A percentile compares a stretch with the other conserved stretches of the same genome.
These are phyloP conservation scores for Parsonsia alboflavescens DNA, from an alignment of 257 asterid species.

Conservation along the genomic window DNA sequence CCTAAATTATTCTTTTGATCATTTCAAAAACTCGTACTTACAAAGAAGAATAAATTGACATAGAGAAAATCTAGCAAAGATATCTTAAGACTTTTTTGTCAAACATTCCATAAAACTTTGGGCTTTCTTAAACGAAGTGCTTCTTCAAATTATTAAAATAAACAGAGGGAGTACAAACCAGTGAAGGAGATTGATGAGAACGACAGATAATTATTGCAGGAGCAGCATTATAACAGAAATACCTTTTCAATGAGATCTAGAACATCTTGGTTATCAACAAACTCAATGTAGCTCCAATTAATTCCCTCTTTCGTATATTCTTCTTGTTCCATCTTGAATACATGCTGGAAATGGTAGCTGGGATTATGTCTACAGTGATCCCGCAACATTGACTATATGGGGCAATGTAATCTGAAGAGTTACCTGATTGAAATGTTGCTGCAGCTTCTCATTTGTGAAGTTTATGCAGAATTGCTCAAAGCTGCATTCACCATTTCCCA, in stretches of 20 bases:
- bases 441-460: conserved; percentile 93
- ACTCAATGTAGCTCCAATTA: conserved; percentile 96
- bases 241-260: conserved; percentile 98
- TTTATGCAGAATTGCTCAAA: conserved; percentile 98
- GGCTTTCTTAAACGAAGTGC: neutral
- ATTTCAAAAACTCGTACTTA: neutral
- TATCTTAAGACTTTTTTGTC: neutral
- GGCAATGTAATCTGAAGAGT: conserved; percentile 13
- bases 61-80: neutral
- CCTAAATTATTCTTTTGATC: neutral
- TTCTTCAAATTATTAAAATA: too few species aligned
- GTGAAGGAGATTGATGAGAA: neutral
- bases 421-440: conserved; percentile 98
- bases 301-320: conserved; percentile 92
- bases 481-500: conserved; percentile 48
- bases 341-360: conserved; percentile 65
- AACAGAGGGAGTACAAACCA: neutral
- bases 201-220: neutral
- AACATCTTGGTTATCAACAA: conserved; percentile 96
- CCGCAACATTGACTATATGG: conserved; percentile 7
- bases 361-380: conserved; percentile 23
- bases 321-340: conserved; percentile 98
- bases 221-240: conserved; percentile 13
- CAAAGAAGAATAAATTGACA: neutral
- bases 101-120: neutral